Evolutionary conservation across 83 land plant genomes (phyloP), one percentile per base, ranked within the genome.

Genomic region (Diphasiastrum complanatum): DNA sequence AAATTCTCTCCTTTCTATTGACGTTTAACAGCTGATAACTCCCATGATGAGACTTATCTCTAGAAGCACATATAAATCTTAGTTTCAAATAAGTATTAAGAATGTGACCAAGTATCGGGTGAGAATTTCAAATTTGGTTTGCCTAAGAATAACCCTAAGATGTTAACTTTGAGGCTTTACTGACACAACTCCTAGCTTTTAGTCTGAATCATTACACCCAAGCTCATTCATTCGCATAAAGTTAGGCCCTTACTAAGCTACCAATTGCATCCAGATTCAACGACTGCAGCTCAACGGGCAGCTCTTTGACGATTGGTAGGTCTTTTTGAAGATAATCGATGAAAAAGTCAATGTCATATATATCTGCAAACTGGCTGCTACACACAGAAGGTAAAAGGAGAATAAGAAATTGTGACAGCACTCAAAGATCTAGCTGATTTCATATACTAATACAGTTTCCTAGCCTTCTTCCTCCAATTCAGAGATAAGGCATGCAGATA

Each of bases 251-350:
- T 78, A 89, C 96, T 47, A 85, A 68, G 73, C 96, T 89, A 37
- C 91, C 87, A 62, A 89, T 81, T 47, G 87, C 96, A 60, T 85
- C 84, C 59, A 89, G 61, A 64, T 89, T 85, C 50, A 89, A 60
- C 2, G 96, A 85, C 34, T 66, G 79, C 16, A 89, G 63, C 63
- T 85, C 85, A 41, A 50, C 2, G 2, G 96, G 96, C 33, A 89
- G 87, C 46, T 85, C 78, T 56, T 83, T 89, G 49, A 89, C 87
- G 33, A 89, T 85, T 35, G 50, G 69, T 26, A 85, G 75, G 56
- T 89, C 91, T 59, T 69, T 66, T 54, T 75, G 75, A 64, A 89
- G 60, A 66, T 80, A 80, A 55, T 83, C 64, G 28, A 89, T 79
- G 55, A 89, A 89, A 49, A 80, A 59, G 5, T 83, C 81, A 73